A percentile compares a stretch with the other conserved stretches of the same genome.
Conservation (phyloP, 75 land plant species). For the Cunninghamia lanceolata region DNA sequence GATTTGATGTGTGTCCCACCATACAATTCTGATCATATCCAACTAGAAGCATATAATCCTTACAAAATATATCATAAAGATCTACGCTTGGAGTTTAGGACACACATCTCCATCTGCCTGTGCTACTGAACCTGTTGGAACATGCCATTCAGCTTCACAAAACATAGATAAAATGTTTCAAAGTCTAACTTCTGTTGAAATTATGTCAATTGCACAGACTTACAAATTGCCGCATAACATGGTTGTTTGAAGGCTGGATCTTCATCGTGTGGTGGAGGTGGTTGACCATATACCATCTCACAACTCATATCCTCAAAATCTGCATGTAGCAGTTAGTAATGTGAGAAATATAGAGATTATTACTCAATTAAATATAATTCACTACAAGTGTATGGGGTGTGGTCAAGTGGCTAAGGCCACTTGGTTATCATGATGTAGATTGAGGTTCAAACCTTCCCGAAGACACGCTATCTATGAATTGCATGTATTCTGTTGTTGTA, state of each 20-base stretch:
- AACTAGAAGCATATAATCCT: background rate
- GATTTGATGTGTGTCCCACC: background rate
- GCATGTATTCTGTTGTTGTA: too few species aligned
- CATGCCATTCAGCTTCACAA: background rate
- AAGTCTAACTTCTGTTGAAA: background rate
- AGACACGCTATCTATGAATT: too few species aligned
- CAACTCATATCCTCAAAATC: constrained; percentile 99
- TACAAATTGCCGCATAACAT: constrained; percentile 70
- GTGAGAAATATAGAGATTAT: background rate
- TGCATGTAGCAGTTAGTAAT: constrained; percentile 13
- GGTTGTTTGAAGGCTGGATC: constrained; percentile 89
- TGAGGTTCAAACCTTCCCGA: too few species aligned
- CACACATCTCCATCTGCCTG: background rate
- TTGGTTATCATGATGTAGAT: too few species aligned
- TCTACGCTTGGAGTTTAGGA: constrained; percentile 1
- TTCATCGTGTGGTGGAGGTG: constrained; percentile 76
- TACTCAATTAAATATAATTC: background rate
- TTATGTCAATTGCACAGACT: constrained; percentile 21
- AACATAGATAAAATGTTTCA: background rate
- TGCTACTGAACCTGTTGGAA: constrained; percentile 10
- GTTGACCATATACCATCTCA: constrained; percentile 94
- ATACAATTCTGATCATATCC: background rate
- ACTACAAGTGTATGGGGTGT: too few species aligned
- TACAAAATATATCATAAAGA: background rate
- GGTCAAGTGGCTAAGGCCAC: too few species aligned